Evolutionary conservation across 306 rosid genomes (phyloP).

Genomic region (Sesbania bispinosa): DNA sequence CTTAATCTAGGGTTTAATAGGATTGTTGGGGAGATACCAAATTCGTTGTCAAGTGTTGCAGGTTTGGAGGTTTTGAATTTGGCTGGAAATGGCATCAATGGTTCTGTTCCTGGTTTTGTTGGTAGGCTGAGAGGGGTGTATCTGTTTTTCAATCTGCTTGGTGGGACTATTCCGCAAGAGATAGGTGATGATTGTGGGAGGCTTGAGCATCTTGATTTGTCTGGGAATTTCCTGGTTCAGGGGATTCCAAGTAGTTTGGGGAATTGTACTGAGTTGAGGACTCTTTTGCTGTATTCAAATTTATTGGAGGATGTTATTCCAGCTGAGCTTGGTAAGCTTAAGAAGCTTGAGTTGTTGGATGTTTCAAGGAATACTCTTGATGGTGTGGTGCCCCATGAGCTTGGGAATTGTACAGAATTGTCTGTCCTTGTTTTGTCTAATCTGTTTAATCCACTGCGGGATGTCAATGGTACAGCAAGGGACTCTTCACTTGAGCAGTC

Average conservation of each 20-base stretch:
- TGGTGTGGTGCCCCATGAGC: slow-evolving; percentile 51
- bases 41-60: slow-evolving; percentile 28
- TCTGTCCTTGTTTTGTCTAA: slow-evolving; percentile 74
- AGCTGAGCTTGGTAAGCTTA: slow-evolving; percentile 52
- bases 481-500: slow-evolving; percentile 32
- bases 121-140: slow-evolving; percentile 57
- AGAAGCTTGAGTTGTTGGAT: slow-evolving; percentile 59
- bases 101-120: slow-evolving; percentile 55
- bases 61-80: slow-evolving; percentile 64
- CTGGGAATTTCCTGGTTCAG: slow-evolving; percentile 53
- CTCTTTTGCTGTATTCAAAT: slow-evolving; percentile 61
- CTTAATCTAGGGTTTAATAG: slow-evolving; percentile 67
- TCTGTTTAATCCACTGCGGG: slow-evolving; percentile 42
- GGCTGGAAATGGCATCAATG: slow-evolving; percentile 63
- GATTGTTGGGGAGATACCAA: slow-evolving; percentile 60
- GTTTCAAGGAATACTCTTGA: slow-evolving; percentile 75
- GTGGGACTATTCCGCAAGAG: slow-evolving; percentile 55
- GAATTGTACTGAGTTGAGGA: slow-evolving; percentile 53
- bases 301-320: slow-evolving; percentile 66
- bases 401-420: slow-evolving; percentile 63
- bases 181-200: slow-evolving; percentile 58
- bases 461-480: slow-evolving; percentile 27
- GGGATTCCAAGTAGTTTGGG: slow-evolving; percentile 65
- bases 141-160: slow-evolving; percentile 50
- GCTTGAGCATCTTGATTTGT: slow-evolving; percentile 76